Evolutionary conservation across 2,329 filamentous ascomycete genomes (phyloP).

Genomic region (Exophiala oligosperma): DNA sequence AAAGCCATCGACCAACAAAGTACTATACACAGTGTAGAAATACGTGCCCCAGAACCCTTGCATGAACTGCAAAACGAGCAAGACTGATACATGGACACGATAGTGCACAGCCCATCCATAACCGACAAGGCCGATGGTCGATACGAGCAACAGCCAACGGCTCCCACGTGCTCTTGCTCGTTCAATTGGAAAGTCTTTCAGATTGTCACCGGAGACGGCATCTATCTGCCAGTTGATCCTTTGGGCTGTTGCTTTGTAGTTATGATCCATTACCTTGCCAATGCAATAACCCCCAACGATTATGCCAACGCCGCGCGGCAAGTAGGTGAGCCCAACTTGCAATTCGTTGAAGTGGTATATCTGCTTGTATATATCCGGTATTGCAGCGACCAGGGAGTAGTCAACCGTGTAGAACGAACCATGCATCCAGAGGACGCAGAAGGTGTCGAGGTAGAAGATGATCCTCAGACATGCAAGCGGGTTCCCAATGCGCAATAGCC

Average conservation of each 20-base stretch:
- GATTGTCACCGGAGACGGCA: slow-evolving; percentile 7
- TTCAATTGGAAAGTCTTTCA: slow-evolving; percentile 46
- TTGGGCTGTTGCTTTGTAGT: slow-evolving; percentile 40
- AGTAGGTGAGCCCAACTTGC: slow-evolving; percentile 41
- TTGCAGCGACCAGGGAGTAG: slow-evolving; percentile 38
- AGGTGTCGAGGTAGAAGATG: slow-evolving; percentile 15
- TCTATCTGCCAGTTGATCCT: slow-evolving; percentile 34
- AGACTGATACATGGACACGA: slow-evolving; percentile 35
- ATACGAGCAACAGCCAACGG: slow-evolving; percentile 10
- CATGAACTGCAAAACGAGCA: slow-evolving; percentile 41
- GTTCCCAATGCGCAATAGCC: slow-evolving; percentile 1
- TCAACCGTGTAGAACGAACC: slow-evolving; percentile 41
- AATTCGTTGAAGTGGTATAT: slow-evolving; percentile 50
- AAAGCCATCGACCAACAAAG: slow-evolving; percentile 41
- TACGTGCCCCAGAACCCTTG: slow-evolving; percentile 38
- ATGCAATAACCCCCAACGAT: slow-evolving; percentile 26
- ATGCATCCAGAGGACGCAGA: slow-evolving; percentile 15
- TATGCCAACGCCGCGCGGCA: slow-evolving; percentile 29
- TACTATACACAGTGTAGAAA: slow-evolving; percentile 38
- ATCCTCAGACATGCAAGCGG: slow-evolving; percentile 13
- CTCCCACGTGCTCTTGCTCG: slow-evolving; percentile 33
- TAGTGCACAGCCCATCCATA: slow-evolving; percentile 36
- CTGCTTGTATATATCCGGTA: slow-evolving; percentile 46
- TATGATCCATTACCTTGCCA: slow-evolving; percentile 37
- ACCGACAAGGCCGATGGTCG: slow-evolving; percentile 25